Evolutionary conservation across 2,329 filamentous ascomycete genomes (phyloP).

Genomic region (Fusarium annulatum): DNA sequence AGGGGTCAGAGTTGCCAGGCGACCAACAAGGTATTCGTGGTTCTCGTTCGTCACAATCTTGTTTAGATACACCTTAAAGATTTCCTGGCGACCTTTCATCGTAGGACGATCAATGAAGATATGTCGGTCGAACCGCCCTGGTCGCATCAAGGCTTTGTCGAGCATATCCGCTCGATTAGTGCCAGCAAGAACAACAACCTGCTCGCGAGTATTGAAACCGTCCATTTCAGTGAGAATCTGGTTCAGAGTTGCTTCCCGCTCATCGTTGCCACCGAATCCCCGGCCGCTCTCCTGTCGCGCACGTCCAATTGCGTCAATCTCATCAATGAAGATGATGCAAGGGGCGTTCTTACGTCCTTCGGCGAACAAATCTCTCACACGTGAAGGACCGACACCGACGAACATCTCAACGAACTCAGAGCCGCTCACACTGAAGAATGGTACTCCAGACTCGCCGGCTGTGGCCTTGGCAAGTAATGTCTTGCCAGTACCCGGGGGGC

Average conservation of each 20-base stretch:
- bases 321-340: conserved; percentile 99
- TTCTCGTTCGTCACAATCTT: conserved; percentile 96
- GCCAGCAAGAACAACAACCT: conserved; percentile 95
- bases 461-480: conserved; percentile 97
- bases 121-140: conserved; percentile 95
- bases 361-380: conserved; percentile 93
- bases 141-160: conserved; percentile 95
- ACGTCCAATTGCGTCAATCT: conserved; percentile 97
- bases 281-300: conserved; percentile 81
- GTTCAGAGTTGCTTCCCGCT: conserved; percentile 96
- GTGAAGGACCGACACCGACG: conserved; percentile 95
- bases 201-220: conserved; percentile 96
- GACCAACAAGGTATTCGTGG: conserved; percentile 85
- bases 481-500: conserved; percentile 98
- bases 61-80: conserved; percentile 92
- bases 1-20: conserved; percentile 90
- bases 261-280: conserved; percentile 89
- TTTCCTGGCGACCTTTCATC: conserved; percentile 95
- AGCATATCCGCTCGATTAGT: conserved; percentile 96
- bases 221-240: conserved; percentile 99
- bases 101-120: conserved; percentile 95
- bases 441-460: conserved; percentile 94
- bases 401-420: conserved; percentile 99
- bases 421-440: conserved; percentile 98
- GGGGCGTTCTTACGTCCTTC: conserved; percentile 95